Base-by-base conservation (phyloP, 2,329 filamentous ascomycete genomes). In the Fusarium camptoceras region DNA sequence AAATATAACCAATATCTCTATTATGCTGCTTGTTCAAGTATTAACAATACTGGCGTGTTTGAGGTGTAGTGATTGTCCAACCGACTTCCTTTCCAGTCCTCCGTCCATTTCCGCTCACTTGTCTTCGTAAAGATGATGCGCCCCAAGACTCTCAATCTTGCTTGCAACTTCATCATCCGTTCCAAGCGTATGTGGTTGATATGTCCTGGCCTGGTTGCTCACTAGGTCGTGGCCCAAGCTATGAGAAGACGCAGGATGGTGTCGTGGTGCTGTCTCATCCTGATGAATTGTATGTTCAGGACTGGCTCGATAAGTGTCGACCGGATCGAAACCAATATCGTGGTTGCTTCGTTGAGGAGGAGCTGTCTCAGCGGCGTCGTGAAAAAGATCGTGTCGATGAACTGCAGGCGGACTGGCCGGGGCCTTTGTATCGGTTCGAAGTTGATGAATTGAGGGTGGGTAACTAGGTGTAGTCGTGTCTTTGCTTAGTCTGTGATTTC, bases 51-150 rank as follows among this genome's bases (percentile, higher is more conserved):
- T 53, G 67, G 41, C 50, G 67, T 68, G 43, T 48, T 18, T 31
- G 50, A 68, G 68, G 67, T 70, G 59, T 65, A 60, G 28, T 51
- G 41, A 65, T 65, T 37, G 34, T 37, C 34, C 18, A 37, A 37
- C 34, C 18, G 25, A 16, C 56, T 41, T n/a, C 46, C 31, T 10
- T 24, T 16, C 30, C 27, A 24, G 14, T n/a, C 22, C 12, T n/a
- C 30, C 27, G 22, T 16, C 14, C 41, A 25, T 20, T 22, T n/a
- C 14, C 27, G 10, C 37, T 61, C 42, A 64, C 24, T 63, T 64
- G 16, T 71, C 71, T 8, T 75, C 63, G 37, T 61, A 42, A 48
- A 75, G 63, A 34, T 65, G 56, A 58, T 72, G 72, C 48, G 64
- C 58, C 24, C 49, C 61, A 25, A 16, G 53, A 18, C n/a, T 39